phyloP scores from a whole-genome alignment of 345 rosid genomes.

The Brassica incana region DNA sequence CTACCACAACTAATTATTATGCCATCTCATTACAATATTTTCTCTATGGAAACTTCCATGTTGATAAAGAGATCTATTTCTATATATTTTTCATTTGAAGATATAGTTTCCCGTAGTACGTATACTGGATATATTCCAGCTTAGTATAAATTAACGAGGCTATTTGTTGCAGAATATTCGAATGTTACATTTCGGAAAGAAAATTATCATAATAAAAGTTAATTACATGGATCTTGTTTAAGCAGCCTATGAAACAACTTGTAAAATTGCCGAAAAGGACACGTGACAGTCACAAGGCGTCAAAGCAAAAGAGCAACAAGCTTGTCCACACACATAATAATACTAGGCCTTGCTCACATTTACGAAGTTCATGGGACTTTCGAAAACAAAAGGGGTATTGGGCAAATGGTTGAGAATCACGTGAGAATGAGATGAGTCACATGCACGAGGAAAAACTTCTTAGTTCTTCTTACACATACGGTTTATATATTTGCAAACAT shows the following conservation, averaged over 20 bases:
- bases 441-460: not conserved
- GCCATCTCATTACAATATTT: not conserved
- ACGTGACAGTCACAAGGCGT: no score
- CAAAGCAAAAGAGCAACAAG: conserved; percentile 7
- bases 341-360: conserved; percentile 1
- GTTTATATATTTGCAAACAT: not conserved
- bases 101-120: not conserved
- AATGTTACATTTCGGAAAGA: not conserved
- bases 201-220: not conserved
- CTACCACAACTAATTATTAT: not conserved
- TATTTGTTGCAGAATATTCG: not conserved
- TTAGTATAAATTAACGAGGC: not conserved
- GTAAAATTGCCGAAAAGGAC: not conserved
- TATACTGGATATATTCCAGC: not conserved
- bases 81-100: not conserved
- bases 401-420: conserved; percentile 17
- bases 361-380: conserved; percentile 22
- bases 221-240: not conserved
- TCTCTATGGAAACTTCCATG: conserved; percentile 13
- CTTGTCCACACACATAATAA: conserved; percentile 2
- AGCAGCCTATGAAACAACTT: not conserved
- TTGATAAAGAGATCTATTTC: not conserved
- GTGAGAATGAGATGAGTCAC: conserved; percentile 18
- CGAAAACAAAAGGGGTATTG: not conserved
- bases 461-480: not conserved